Conservation (phyloP, 202 grass and related monocot genomes). For the Musa balbisiana region DNA sequence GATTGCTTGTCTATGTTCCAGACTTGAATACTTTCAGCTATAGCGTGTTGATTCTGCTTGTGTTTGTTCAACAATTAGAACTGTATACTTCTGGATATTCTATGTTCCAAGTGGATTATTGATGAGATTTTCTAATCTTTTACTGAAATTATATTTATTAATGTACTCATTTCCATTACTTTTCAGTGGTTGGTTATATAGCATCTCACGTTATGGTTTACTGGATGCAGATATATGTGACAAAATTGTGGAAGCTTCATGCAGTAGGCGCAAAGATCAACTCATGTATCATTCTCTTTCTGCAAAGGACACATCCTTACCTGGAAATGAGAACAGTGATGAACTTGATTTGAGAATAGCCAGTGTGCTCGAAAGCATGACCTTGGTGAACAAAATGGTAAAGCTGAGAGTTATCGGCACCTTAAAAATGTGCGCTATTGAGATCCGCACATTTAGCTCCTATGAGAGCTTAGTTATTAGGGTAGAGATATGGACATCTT, state of each 20-base stretch:
- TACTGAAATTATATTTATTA: background rate
- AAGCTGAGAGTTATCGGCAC: too few relatives aligned
- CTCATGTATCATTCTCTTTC: conserved; percentile 20
- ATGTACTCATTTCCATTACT: background rate
- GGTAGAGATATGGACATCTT: too few relatives aligned
- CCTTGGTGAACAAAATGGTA: too few relatives aligned
- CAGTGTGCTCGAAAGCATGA: conserved; percentile 64
- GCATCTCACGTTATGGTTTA: background rate
- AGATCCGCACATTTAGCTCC: too few relatives aligned
- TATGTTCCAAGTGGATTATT: too few relatives aligned
- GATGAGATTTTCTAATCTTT: too few relatives aligned
- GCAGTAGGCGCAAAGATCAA: conserved; percentile 58
- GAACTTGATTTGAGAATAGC: conserved; percentile 78
- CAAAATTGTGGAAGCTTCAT: conserved; percentile 66
- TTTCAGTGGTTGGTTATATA: background rate
- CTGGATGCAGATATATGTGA: conserved; percentile 57
- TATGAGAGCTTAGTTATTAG: too few relatives aligned
- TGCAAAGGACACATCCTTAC: conserved; percentile 34
- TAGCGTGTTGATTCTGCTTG: background rate
- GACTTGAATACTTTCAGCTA: background rate
- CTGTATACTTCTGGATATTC: too few relatives aligned
- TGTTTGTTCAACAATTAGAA: background rate
- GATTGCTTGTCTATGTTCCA: background rate
- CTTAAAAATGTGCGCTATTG: too few relatives aligned
- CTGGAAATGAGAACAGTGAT: conserved; percentile 51